Base-by-base conservation (phyloP, 345 rosid genomes). In the Psidium guajava region DNA sequence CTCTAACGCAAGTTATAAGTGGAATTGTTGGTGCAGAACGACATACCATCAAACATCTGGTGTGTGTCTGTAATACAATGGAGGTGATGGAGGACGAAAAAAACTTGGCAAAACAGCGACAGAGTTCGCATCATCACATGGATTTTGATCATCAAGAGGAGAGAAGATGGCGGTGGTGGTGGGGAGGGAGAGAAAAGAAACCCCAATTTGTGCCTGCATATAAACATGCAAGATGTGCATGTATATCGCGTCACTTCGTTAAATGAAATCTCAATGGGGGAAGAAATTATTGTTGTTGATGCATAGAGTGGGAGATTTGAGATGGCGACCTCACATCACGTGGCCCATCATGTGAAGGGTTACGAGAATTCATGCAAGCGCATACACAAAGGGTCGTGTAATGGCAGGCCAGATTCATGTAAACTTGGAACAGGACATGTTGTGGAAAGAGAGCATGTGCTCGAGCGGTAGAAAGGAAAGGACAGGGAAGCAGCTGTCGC, bases 401-500 rank as follows among this genome's bases (percentile, higher is more conserved):
- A 40, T 36, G 80, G 80, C 80, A 69, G 80, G 47, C 47, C 47
- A 69, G 80, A 36, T 36, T 69, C 80, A 69, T 69, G 47, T 18
- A 69, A 69, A 69, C 80, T 32, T 36, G 47, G 59, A 82, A 87
- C 88, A 90, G 85, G 88, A 90, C 91, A 91, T 88, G 94, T 88
- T 87, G 84, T 91, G 90, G 2, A 88, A 89, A 54, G 87, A 87
- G 54, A 86, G 84, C 90, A 91, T 90, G 92, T 90, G 91, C 86
- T 83, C 84, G 25, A 77, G 64, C 89, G 55, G 55, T 82, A 85
- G 87, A 85, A 87, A 85, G 49, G 85, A 22, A 77, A 77, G 82
- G 86, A 86, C 87, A 82, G 88, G 87, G 42, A 85, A 91, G 90
- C 90, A 91, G 87, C 87, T 88, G 91, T 92, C 93, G 27, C 84